phyloP scores from a whole-genome alignment of 306 rosid species.

The Vigna mungo region DNA sequence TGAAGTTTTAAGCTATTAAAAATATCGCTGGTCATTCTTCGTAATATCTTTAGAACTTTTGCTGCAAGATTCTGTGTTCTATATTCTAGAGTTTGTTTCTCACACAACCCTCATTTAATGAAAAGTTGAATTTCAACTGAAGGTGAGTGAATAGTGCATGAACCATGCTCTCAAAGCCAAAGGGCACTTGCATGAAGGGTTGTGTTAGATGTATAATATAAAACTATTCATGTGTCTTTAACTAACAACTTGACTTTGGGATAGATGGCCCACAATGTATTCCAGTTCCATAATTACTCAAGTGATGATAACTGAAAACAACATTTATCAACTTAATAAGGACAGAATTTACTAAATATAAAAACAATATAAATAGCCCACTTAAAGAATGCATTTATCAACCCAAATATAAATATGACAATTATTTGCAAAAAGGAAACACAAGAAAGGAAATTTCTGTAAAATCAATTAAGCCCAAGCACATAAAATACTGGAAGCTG shows the following conservation, averaged over 20 bases:
- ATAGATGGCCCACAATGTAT: not conserved
- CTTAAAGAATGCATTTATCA: not conserved
- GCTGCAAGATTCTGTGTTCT: too few species aligned
- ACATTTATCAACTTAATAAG: not conserved
- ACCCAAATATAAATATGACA: conserved; percentile 7
- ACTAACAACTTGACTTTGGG: not conserved
- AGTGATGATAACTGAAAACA: not conserved
- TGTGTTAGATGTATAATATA: not conserved
- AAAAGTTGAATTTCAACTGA: not conserved
- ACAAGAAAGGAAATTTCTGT: conserved; percentile 17
- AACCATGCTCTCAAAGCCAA: not conserved
- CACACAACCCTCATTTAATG: not conserved
- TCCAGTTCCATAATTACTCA: not conserved
- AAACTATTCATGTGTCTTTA: not conserved
- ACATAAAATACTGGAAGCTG: conserved; percentile 15
- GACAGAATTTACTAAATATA: not conserved
- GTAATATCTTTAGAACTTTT: too few species aligned
- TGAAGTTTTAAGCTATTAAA: too few species aligned
- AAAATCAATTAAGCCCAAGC: conserved; percentile 25
- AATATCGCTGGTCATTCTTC: too few species aligned
- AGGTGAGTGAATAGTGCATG: not conserved
- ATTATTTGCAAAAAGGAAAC: conserved; percentile 15
- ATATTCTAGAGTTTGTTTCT: not conserved
- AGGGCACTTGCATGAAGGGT: not conserved
- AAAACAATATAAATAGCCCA: not conserved